These are phyloP conservation scores for Lactarius trivialis DNA, from an alignment of 768 basidiomycete genomes.

Conservation along the genomic window DNA sequence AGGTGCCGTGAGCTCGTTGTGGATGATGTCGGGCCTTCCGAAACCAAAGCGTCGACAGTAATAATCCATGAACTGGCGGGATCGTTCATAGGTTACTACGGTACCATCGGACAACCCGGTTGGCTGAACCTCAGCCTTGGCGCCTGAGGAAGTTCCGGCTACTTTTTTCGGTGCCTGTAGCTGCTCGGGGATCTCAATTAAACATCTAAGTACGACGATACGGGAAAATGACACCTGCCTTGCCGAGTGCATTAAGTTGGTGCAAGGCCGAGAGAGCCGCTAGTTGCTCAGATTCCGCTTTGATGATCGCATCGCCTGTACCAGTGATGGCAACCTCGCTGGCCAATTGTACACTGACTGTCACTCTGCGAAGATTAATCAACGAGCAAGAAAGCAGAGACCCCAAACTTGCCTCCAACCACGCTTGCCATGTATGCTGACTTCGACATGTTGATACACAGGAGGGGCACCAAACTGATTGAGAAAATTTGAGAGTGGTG, in stretches of 20 bases:
- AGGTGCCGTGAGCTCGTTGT: constrained; percentile 33
- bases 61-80: constrained; percentile 90
- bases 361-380: constrained; percentile 19
- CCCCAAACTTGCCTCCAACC: constrained; percentile 41
- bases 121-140: constrained; percentile 26
- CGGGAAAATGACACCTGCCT: constrained; percentile 45
- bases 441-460: constrained; percentile 29
- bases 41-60: constrained; percentile 81
- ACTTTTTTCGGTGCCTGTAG: constrained; percentile 10
- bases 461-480: constrained; percentile 24
- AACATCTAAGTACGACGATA: not conserved
- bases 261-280: constrained; percentile 69
- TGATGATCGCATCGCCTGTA: constrained; percentile 52
- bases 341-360: constrained; percentile 12
- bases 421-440: constrained; percentile 27
- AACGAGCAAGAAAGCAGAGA: not conserved
- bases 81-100: constrained; percentile 58
- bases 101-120: constrained; percentile 47
- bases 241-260: constrained; percentile 54
- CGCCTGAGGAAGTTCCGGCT: not conserved
- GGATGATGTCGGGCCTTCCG: constrained; percentile 62
- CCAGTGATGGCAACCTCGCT: constrained; percentile 41
- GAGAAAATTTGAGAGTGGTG: constrained; percentile 42
- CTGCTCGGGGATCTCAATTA: not conserved
- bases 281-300: constrained; percentile 65